Base-by-base conservation (phyloP, 106 monocot species). In the Narthecium ossifragum region DNA sequence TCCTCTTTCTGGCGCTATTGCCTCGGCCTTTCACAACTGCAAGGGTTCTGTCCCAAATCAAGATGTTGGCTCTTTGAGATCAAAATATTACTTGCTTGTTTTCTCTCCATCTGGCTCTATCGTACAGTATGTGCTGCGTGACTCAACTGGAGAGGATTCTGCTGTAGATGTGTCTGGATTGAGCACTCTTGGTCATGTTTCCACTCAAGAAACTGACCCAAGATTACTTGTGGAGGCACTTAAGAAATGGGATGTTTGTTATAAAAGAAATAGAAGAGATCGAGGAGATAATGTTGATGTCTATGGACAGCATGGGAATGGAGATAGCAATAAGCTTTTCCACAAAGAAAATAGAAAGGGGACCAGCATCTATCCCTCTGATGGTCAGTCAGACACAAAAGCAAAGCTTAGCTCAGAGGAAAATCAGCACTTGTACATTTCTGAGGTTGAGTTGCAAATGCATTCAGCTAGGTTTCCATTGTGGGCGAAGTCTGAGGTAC, bases 171-270 rank as follows among this genome's bases (percentile, higher is more conserved):
- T 70, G 13, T 63, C 81, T 33, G 69, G 79, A 7, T 55, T 64
- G 34, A 67, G 40, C 20, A 22, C 72, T 34, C 22, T 69, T 31
- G 74, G 64, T 39, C 59, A 70, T 57, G 76, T 65, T 28, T 31
- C 67, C 22, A 17, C 48, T 11, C 65, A 65, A 26, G 79, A 73
- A 60, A 36, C 51, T 46, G 79, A 89, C 60, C 41, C 60, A 18
- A 69, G 79, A 33, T 74, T 83, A 61, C 70, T 85, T 60, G 82
- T 94, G 32, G 85, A 94, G 56, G 76, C 89, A 46, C 60, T 94
- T 47, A 82, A 89, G 63, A 94, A 94, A 47, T 94, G 93, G 93
- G 93, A 94, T 76, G 51, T 94, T 41, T 94, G 93, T 55, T 68
- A 85, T 55, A 93, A 78, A 57, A 56, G 59, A 46, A 89, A 80